A percentile compares a stretch with the other conserved stretches of the same genome.
These are phyloP conservation scores for Phytopythium delawarense DNA, from an alignment of 352 stramenopile genomes.

Conservation along the genomic window DNA sequence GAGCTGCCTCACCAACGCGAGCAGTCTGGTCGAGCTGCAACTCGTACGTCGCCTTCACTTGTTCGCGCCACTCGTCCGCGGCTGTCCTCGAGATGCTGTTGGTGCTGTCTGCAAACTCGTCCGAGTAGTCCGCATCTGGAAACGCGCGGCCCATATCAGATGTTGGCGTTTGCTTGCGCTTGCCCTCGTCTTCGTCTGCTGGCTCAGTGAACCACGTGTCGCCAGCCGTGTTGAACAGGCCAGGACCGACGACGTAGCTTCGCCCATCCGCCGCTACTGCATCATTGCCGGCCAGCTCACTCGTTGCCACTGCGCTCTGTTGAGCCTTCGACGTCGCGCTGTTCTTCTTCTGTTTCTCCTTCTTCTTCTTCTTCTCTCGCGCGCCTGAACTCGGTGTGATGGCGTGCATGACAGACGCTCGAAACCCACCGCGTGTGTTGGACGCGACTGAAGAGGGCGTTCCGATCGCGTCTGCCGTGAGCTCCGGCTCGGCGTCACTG, in stretches of 20 bases:
- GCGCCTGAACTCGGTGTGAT: slow-evolving; percentile 7
- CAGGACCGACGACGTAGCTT: slow-evolving; percentile 3
- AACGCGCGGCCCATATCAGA: neutral
- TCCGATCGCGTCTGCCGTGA: neutral
- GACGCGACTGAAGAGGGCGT: slow-evolving; percentile 11
- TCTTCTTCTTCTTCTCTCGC: slow-evolving; percentile 9
- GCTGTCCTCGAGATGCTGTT: slow-evolving; percentile 2
- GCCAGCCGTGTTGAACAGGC: slow-evolving; percentile 46
- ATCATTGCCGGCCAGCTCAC: neutral
- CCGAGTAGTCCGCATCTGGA: neutral
- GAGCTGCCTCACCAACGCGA: neutral
- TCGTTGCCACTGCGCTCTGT: neutral
- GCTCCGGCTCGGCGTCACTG: slow-evolving; percentile 9
- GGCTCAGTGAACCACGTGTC: slow-evolving; percentile 62
- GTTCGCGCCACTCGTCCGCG: slow-evolving; percentile 6
- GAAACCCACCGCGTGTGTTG: slow-evolving; percentile 4
- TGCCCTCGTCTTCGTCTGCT: neutral
- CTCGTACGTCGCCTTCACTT: slow-evolving; percentile 5
- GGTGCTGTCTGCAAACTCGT: neutral
- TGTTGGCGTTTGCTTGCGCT: neutral
- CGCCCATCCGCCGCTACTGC: neutral
- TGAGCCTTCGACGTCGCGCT: neutral
- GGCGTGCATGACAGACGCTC: slow-evolving; percentile 9
- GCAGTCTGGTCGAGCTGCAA: neutral
- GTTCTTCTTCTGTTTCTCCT: slow-evolving; percentile 9